These are phyloP conservation scores for Starmerella roubikii DNA, from an alignment of 805 yeast genomes.

Conservation along the genomic window DNA sequence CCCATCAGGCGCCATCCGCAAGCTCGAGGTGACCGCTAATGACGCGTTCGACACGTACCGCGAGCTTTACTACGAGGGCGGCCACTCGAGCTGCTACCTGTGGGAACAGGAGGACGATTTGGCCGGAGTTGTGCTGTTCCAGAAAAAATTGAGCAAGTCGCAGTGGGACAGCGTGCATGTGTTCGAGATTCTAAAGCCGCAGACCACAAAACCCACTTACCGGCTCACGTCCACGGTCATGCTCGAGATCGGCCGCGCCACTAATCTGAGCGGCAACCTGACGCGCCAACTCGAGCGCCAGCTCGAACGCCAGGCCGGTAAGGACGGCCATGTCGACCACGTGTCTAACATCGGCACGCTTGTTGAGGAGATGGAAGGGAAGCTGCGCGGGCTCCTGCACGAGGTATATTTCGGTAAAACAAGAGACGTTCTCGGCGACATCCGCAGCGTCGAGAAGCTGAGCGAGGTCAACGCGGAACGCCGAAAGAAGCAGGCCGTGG, in stretches of 20 bases:
- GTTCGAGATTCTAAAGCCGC: slow-evolving; percentile 41
- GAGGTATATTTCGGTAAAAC: slow-evolving; percentile 94
- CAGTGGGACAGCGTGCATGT: slow-evolving; percentile 93
- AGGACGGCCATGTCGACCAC: slow-evolving; percentile 49
- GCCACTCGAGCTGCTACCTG: slow-evolving; percentile 72
- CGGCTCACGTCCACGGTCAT: slow-evolving; percentile 80
- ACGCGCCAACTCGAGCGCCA: slow-evolving; percentile 75
- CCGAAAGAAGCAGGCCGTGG: slow-evolving; percentile 31
- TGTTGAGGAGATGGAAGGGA: slow-evolving; percentile 79
- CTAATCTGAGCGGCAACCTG: slow-evolving; percentile 63
- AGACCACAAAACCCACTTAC: slow-evolving; percentile 30
- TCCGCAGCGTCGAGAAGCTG: slow-evolving; percentile 35
- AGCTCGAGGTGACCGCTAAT: slow-evolving; percentile 68
- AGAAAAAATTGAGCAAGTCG: slow-evolving; percentile 34
- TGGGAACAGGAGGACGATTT: slow-evolving; percentile 72
- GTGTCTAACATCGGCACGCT: slow-evolving; percentile 72
- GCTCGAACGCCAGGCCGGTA: slow-evolving; percentile 35
- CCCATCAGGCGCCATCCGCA: slow-evolving; percentile 55
- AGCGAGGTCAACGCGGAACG: slow-evolving; percentile 29
- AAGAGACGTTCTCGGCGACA: slow-evolving; percentile 67
- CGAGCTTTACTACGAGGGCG: slow-evolving; percentile 92
- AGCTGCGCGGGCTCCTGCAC: slow-evolving; percentile 72
- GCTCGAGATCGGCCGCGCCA: slow-evolving; percentile 41
- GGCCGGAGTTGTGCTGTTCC: slow-evolving; percentile 82
- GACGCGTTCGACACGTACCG: slow-evolving; percentile 86